Conservation (phyloP, 2,329 filamentous ascomycete genomes). For the Colletotrichum zoysiae region DNA sequence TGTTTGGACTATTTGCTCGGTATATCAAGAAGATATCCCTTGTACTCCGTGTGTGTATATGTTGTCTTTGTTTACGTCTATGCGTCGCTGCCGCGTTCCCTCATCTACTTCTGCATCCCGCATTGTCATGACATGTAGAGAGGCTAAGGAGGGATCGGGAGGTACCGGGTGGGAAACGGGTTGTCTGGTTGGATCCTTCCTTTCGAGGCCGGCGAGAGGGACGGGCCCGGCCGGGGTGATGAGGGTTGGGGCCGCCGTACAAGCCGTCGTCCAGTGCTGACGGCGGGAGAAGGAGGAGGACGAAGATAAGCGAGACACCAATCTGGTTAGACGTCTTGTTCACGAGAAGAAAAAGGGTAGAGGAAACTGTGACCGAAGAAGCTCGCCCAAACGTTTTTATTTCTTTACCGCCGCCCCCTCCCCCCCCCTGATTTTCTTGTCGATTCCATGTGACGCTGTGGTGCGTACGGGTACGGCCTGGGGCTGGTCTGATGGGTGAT, state of each 20-base stretch:
- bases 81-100: neutral
- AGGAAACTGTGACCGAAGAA: neutral
- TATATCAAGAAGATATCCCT: conserved; percentile 3
- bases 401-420: too few relatives aligned
- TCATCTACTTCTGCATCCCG: too few relatives aligned
- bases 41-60: neutral
- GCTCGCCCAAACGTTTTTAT: too few relatives aligned
- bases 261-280: neutral
- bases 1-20: neutral
- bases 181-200: too few relatives aligned
- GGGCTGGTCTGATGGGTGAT: neutral
- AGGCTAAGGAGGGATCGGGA: neutral
- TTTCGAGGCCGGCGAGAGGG: neutral
- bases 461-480: too few relatives aligned
- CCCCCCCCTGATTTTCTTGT: too few relatives aligned
- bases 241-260: neutral
- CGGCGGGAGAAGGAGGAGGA: neutral
- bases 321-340: too few relatives aligned
- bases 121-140: neutral
- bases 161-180: neutral
- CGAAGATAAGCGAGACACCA: too few relatives aligned
- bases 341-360: too few relatives aligned
- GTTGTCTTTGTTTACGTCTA: too few relatives aligned
- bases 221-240: neutral
- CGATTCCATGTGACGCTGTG: too few relatives aligned